Evolutionary conservation across 2,329 filamentous ascomycete species (phyloP), one percentile per base, ranked within the genome.

Genomic region (Epichloe aotearoae): DNA sequence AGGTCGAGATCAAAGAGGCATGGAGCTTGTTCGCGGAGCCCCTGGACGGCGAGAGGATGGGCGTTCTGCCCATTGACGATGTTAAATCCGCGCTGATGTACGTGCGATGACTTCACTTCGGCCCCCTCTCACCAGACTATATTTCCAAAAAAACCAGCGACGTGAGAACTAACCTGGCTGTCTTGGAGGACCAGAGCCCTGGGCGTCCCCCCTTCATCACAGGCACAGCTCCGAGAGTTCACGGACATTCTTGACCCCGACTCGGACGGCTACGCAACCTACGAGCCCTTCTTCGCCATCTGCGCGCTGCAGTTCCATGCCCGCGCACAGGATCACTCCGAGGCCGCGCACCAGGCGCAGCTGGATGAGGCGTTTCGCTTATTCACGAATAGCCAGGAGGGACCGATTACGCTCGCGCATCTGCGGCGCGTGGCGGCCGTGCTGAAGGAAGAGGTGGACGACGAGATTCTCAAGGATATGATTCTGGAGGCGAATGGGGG

Each of bases 401-500:
- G 62, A 0, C 79, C 79, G n/a, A 95, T 98, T 57, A 93, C 86
- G 2, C 61, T 97, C 30, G 77, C 76, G 15, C 85, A 95, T 68
- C 69, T 98, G 63, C 79, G 80, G 62, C 76, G 84, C 60, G 83
- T 96, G 50, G 89, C 90, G 41, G 81, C 79, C 58, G 79, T 88
- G 59, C 69, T 98, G 59, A 87, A 88, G 67, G 88, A 95, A 68
- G 88, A 83, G 54, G 83, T 95, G 23, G 79, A 80, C 53, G 93
- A 97, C 60, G 83, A 88, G 46, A 69, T 95, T 62, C 70, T 98
- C 62, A 81, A 80, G 69, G 89, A 96, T 71, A 98, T 98, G 93
- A 84, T 98, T 52, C 72, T 89, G 46, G 91, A 97, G 73, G 93
- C 91, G 46, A 96, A 94, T 66, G 87, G 86, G 3, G 88, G 87